Conservation (phyloP, 306 rosid genomes). For the Psophocarpus tetragonolobus region DNA sequence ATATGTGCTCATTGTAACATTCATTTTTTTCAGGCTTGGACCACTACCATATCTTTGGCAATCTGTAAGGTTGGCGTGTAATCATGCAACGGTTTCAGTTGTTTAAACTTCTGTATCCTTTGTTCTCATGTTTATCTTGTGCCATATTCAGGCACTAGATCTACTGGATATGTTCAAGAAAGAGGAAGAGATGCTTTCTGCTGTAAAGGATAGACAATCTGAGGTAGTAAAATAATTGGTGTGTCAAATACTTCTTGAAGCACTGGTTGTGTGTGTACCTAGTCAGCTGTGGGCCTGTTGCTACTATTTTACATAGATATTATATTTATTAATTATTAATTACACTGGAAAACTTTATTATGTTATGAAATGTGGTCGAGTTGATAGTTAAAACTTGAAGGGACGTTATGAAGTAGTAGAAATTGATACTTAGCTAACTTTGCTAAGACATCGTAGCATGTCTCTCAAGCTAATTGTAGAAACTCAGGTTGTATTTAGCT, state of each 20-base stretch:
- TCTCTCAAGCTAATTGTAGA: constrained; percentile 15
- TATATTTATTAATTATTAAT: no score
- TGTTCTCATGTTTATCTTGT: constrained; percentile 30
- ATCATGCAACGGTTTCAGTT: constrained; percentile 11
- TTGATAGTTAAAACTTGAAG: background rate
- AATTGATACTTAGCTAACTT: background rate
- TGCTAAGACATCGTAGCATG: background rate
- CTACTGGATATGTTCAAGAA: constrained; percentile 82
- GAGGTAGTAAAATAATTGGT: constrained; percentile 56
- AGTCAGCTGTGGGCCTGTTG: background rate
- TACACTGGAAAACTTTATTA: background rate
- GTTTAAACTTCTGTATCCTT: constrained; percentile 9
- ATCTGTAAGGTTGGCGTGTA: constrained; percentile 75
- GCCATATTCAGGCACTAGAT: constrained; percentile 68
- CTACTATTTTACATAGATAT: background rate
- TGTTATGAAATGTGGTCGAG: background rate
- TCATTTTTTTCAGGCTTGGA: constrained; percentile 72
- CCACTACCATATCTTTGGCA: constrained; percentile 76
- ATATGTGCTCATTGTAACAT: constrained; percentile 4
- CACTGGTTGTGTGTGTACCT: background rate
- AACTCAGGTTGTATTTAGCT: background rate
- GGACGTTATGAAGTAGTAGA: background rate
- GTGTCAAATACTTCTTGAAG: constrained; percentile 12
- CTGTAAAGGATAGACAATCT: constrained; percentile 68
- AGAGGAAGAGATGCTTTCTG: constrained; percentile 88